A percentile compares a stretch with the other conserved stretches of the same genome.
Conservation (phyloP, 2,329 filamentous ascomycete species). For the Trichoderma harzianum region DNA sequence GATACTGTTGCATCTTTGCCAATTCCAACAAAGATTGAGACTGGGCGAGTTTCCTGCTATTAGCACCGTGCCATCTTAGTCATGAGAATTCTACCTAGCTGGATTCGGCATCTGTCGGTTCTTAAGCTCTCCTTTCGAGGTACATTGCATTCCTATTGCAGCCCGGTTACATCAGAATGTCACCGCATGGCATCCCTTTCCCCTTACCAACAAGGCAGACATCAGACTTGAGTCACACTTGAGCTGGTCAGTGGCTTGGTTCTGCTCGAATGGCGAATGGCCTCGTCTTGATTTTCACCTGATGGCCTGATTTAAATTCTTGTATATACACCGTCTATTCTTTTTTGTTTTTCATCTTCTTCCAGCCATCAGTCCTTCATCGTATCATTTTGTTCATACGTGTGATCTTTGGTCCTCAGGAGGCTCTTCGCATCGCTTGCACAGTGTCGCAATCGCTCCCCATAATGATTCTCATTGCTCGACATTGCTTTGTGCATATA, state of each 20-base stretch:
- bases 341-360: background rate
- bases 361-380: background rate
- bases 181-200: background rate
- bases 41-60: background rate
- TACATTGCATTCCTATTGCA: background rate
- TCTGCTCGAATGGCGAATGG: background rate
- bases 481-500: background rate
- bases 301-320: background rate
- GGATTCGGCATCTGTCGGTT: background rate
- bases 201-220: background rate
- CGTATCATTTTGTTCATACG: background rate
- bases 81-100: background rate
- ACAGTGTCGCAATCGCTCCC: background rate
- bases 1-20: background rate
- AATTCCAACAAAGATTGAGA: background rate
- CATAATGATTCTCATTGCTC: constrained; percentile 14
- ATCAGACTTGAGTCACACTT: constrained; percentile 9
- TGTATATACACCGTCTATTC: background rate
- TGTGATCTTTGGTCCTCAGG: background rate
- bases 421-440: background rate
- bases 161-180: background rate
- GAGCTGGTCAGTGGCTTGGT: constrained; percentile 3
- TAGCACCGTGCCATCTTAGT: background rate
- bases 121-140: background rate
- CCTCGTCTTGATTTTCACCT: background rate